Conservation (phyloP, 208 protist species). For the Trichomonas vaginalis region DNA sequence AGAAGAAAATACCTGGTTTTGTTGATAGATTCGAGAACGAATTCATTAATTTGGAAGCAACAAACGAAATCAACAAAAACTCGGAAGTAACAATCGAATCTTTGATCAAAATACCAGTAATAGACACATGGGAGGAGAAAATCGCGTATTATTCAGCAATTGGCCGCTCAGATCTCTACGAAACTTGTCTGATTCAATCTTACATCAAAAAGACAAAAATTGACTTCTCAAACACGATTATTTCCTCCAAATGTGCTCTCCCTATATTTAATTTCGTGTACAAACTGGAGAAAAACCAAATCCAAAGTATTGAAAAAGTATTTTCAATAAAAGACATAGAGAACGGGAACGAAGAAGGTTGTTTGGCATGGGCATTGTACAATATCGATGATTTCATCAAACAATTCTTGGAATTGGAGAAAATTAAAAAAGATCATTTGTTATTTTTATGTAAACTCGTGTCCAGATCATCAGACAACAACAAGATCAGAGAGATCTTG, state of each 20-base stretch:
- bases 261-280: background rate
- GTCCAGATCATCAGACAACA: background rate
- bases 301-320: background rate
- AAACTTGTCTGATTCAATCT: background rate
- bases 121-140: no score
- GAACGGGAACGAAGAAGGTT: background rate
- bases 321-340: background rate
- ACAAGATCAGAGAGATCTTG: background rate
- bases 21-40: background rate
- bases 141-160: background rate
- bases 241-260: background rate
- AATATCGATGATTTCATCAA: background rate
- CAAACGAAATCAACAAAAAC: no score
- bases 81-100: no score
- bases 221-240: background rate
- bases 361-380: background rate
- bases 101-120: no score
- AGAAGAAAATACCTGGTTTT: background rate
- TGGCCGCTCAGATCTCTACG: background rate
- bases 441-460: background rate
- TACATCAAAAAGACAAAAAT: background rate
- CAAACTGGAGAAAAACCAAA: background rate
- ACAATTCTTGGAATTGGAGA: background rate
- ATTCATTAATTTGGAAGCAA: background rate
- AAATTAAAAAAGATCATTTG: background rate